Evolutionary conservation across 2,329 filamentous ascomycete species (phyloP), one percentile per base, ranked within the genome.

Genomic region (Penicillium sclerotigenum): DNA sequence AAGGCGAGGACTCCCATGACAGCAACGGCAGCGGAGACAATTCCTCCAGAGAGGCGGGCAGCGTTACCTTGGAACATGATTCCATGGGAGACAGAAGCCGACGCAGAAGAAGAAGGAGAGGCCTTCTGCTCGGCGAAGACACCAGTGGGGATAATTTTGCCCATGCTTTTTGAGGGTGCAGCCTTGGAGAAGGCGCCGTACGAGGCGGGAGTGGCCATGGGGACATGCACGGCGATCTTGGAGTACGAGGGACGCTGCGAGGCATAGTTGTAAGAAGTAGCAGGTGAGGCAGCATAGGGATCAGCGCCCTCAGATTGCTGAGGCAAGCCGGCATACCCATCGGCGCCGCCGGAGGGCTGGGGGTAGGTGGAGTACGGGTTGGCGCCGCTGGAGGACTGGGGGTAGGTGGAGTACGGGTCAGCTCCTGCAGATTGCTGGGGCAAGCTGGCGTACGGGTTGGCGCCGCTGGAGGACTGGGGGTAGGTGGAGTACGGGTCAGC

Each of bases 61-160:
- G 62, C 69, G 24, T 47, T 60, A 22, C 70, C 70, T 1, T 58
- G 57, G 58, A 72, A 72, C 55, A 68, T 53, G 11, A 50, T 16
- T 6, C 47, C 59, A 47, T 51, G 46, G 5, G 59, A 65, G 9
- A 28, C 66, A 59, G 36, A 68, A 2, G 57, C 38, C 56, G 63
- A 79, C 67, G 61, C 77, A 65, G 36, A 75, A 69, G 45, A 73
- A 67, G 53, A 75, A 63, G 22, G 73, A 65, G 8, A 76, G 76
- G 29, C 73, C 3, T 29, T 22, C 4, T 50, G n/a, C 24, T 48
- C 13, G 22, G 37, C 36, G 6, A 14, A 24, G n/a, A 75, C 77
- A 51, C 79, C 78, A 43, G 71, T 72, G 28, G 79, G 80, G 18
- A 79, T 20, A 31, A 38, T 45, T 13, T 45, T 31, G 13, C 48